These are phyloP conservation scores for Silene latifolia DNA, from an alignment of 148 eudicot species.

Conservation along the genomic window DNA sequence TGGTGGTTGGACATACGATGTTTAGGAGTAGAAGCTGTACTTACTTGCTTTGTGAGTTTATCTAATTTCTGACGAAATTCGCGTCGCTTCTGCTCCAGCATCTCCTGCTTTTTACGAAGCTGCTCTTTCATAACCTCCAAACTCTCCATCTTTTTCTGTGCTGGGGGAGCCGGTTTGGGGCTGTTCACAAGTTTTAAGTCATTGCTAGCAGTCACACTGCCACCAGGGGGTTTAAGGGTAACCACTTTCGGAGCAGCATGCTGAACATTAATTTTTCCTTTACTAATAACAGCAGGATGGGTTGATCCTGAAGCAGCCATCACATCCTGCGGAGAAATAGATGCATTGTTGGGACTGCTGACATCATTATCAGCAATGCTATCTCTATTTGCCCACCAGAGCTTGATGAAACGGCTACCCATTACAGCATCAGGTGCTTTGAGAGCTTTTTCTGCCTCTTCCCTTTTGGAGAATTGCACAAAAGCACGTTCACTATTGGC, in stretches of 20 bases:
- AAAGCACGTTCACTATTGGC: slow-evolving; percentile 71
- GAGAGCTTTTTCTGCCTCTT: slow-evolving; percentile 85
- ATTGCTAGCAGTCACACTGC: slow-evolving; percentile 27
- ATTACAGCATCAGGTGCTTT: slow-evolving; percentile 99
- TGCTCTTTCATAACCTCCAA: slow-evolving; percentile 78
- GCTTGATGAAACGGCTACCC: slow-evolving; percentile 91
- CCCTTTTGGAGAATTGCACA: slow-evolving; percentile 90
- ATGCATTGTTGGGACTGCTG: slow-evolving; percentile 32
- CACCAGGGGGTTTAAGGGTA: slow-evolving; percentile 31
- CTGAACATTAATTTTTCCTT: slow-evolving; percentile 48
- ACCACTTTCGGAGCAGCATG: slow-evolving; percentile 31
- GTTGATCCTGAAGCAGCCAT: slow-evolving; percentile 35
- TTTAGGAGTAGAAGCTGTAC: slow-evolving; percentile 6
- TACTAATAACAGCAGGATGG: slow-evolving; percentile 26
- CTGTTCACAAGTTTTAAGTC: slow-evolving; percentile 42
- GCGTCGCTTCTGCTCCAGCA: slow-evolving; percentile 74
- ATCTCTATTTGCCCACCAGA: slow-evolving; percentile 95
- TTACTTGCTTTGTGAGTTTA: slow-evolving; percentile 74
- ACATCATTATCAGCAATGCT: slow-evolving; percentile 50
- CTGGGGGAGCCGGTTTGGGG: slow-evolving; percentile 43
- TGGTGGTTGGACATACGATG: neutral
- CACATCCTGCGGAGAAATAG: slow-evolving; percentile 29
- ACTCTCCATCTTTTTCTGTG: slow-evolving; percentile 70
- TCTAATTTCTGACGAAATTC: slow-evolving; percentile 66
- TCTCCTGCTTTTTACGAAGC: slow-evolving; percentile 88